Evolutionary conservation across 108 stramenopile species (phyloP).

Genomic region (Nannochloropsis granulata): DNA sequence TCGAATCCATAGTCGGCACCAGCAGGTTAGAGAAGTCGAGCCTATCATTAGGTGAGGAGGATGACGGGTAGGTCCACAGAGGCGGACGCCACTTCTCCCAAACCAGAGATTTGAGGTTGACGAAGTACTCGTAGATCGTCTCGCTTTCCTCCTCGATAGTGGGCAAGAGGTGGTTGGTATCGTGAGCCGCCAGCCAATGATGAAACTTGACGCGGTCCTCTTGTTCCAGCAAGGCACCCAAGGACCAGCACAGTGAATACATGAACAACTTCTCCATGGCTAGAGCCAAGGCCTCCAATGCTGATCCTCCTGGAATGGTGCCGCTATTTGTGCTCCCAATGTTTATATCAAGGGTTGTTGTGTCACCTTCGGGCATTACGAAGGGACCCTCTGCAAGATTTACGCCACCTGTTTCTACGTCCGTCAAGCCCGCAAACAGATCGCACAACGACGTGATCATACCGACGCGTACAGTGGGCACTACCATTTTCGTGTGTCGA

Average conservation of each 20-base stretch:
- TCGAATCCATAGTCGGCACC: constrained; percentile 79
- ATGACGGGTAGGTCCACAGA: constrained; percentile 51
- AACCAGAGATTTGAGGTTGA: constrained; percentile 28
- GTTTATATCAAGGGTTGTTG: background rate
- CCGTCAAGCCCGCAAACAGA: constrained; percentile 52
- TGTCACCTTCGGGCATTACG: background rate
- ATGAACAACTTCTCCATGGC: constrained; percentile 58
- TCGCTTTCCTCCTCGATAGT: constrained; percentile 36
- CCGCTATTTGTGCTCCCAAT: background rate
- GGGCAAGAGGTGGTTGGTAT: constrained; percentile 51
- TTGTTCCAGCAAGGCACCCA: constrained; percentile 67
- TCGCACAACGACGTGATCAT: constrained; percentile 51
- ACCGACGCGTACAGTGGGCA: constrained; percentile 63
- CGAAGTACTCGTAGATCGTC: constrained; percentile 59
- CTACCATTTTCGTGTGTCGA: constrained; percentile 47
- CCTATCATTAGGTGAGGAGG: constrained; percentile 28
- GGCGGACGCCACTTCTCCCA: constrained; percentile 56
- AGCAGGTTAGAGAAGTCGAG: constrained; percentile 73
- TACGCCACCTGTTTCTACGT: constrained; percentile 23
- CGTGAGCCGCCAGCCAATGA: constrained; percentile 47
- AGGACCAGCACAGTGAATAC: constrained; percentile 63
- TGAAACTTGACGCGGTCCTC: constrained; percentile 67
- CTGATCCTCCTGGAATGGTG: background rate
- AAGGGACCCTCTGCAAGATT: background rate
- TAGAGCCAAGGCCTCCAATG: background rate